Conservation (phyloP, 1,139 yeast genomes). For the Blastobotrys arbuscula region DNA sequence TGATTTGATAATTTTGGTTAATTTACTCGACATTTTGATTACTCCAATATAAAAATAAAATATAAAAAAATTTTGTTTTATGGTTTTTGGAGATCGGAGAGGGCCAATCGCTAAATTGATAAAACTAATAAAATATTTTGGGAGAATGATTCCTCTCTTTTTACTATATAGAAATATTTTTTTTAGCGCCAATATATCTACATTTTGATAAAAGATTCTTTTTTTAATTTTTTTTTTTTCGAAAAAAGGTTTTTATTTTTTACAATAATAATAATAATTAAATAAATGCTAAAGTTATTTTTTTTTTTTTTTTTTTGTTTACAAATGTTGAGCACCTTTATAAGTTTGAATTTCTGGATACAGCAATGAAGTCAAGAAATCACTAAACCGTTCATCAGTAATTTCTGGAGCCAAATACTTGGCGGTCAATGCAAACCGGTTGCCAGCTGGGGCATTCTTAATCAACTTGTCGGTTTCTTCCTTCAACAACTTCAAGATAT, state of each 20-base stretch:
- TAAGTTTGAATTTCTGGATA: slow-evolving; percentile 29
- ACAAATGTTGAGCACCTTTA: slow-evolving; percentile 23
- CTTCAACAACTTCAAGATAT: slow-evolving; percentile 48
- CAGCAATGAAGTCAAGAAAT: slow-evolving; percentile 52
- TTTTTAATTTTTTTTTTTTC: background rate
- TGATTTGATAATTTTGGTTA: slow-evolving; percentile 24
- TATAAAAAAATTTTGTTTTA: no score
- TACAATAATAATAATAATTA: background rate
- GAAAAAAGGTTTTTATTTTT: background rate
- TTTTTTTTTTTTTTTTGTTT: slow-evolving; percentile 4
- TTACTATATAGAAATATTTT: no score
- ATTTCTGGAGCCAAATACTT: slow-evolving; percentile 61
- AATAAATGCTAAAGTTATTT: background rate
- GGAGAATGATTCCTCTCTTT: no score
- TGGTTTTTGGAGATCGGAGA: no score
- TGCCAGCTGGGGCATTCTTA: slow-evolving; percentile 47
- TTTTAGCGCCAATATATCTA: no score
- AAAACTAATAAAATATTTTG: no score
- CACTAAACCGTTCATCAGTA: slow-evolving; percentile 58
- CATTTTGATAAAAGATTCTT: no score
- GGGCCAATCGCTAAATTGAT: no score
- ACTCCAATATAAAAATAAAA: background rate
- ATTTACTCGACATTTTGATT: slow-evolving; percentile 1
- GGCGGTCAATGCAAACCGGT: slow-evolving; percentile 48
- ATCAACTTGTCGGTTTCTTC: slow-evolving; percentile 60